Conservation (phyloP, 148 eudicot species). For the Fallopia convolvulus region DNA sequence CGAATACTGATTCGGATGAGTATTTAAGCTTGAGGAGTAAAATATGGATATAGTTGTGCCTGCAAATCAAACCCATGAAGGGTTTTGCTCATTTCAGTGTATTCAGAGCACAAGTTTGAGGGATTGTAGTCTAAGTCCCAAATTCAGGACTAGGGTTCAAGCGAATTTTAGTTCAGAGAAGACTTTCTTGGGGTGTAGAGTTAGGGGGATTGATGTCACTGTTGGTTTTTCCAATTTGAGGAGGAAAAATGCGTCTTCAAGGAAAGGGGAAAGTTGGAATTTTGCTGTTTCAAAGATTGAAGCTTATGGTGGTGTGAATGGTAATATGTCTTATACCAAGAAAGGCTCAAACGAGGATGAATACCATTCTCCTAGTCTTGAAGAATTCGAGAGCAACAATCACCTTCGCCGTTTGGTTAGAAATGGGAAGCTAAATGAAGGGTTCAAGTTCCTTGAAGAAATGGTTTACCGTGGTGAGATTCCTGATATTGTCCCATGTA, state of each 20-base stretch:
- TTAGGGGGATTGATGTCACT: slow-evolving; percentile 9
- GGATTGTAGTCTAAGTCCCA: slow-evolving; percentile 15
- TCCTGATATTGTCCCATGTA: slow-evolving; percentile 58
- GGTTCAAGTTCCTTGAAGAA: slow-evolving; percentile 39
- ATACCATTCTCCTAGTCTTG: slow-evolving; percentile 20
- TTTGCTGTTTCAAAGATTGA: slow-evolving; percentile 34
- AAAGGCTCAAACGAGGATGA: slow-evolving; percentile 14
- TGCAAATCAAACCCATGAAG: slow-evolving; percentile 37
- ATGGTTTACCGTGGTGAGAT: slow-evolving; percentile 60
- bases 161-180: slow-evolving; percentile 18
- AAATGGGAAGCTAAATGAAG: slow-evolving; percentile 51
- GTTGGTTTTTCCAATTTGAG: slow-evolving; percentile 18
- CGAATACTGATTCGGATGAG: background rate
- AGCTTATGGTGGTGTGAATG: slow-evolving; percentile 30
- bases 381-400: slow-evolving; percentile 47
- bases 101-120: slow-evolving; percentile 14
- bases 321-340: slow-evolving; percentile 23
- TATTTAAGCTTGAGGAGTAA: background rate
- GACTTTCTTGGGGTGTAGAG: background rate
- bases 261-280: slow-evolving; percentile 23
- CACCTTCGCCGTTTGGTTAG: slow-evolving; percentile 43
- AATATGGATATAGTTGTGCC: slow-evolving; percentile 34
- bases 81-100: slow-evolving; percentile 44
- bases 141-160: slow-evolving; percentile 26
- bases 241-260: slow-evolving; percentile 16